Percentiles rank a stretch among this genome's conserved stretches.
phyloP scores from a whole-genome alignment of 257 asterid genomes.

The Solanum medicagineum region DNA sequence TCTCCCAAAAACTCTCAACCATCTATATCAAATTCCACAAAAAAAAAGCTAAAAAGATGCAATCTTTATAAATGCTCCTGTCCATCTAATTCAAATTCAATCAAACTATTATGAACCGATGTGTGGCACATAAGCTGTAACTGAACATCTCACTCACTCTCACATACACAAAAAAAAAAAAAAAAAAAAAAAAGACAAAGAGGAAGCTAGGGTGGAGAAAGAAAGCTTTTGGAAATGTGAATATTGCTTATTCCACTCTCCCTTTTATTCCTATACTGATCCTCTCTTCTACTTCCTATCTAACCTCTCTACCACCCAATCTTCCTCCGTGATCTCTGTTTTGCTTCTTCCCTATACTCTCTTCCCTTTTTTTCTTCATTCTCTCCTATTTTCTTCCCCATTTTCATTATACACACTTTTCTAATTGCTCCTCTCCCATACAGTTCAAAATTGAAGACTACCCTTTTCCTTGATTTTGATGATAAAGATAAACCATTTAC shows the following conservation, averaged over 20 bases:
- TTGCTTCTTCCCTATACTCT: background rate
- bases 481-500: background rate
- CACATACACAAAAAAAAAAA: background rate
- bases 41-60: background rate
- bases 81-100: background rate
- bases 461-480: background rate
- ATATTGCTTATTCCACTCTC: background rate
- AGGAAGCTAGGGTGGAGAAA: background rate
- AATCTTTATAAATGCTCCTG: background rate
- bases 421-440: background rate
- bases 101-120: background rate
- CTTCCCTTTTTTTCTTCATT: background rate
- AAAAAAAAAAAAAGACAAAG: background rate
- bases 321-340: background rate
- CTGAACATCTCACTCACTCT: background rate
- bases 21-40: background rate
- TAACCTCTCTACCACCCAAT: background rate
- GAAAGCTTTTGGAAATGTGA: background rate
- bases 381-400: background rate
- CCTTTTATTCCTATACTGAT: background rate
- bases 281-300: background rate
- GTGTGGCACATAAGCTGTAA: background rate
- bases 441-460: background rate
- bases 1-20: background rate
- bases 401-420: background rate